A percentile compares a stretch with the other conserved stretches of the same genome.
Evolutionary conservation across 2,329 filamentous ascomycete species (phyloP).

Genomic region (Lecanicillium sp.): DNA sequence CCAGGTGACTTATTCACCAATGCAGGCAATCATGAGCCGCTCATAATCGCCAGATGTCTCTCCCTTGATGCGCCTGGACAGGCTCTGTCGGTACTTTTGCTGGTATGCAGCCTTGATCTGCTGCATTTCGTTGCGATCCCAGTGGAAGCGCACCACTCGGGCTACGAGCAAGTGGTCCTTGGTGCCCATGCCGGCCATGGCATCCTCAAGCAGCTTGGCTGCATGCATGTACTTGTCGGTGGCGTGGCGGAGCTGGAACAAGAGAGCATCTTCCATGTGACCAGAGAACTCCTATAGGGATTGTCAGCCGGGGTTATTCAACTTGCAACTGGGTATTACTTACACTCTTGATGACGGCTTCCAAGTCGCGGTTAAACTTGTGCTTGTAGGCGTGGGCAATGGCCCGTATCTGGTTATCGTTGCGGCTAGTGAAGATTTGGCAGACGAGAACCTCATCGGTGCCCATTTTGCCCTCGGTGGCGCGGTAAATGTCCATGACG

Average conservation of each 20-base stretch:
- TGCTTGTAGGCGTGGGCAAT: constrained; percentile 68
- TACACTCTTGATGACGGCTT: constrained; percentile 65
- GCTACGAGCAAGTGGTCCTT: constrained; percentile 74
- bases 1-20: constrained; percentile 33
- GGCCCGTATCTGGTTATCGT: constrained; percentile 76
- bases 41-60: constrained; percentile 86
- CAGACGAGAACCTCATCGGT: constrained; percentile 73
- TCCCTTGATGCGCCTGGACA: constrained; percentile 63
- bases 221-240: constrained; percentile 78
- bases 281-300: constrained; percentile 65
- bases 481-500: constrained; percentile 67
- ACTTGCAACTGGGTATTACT: constrained; percentile 15
- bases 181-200: constrained; percentile 82
- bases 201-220: constrained; percentile 71
- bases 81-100: constrained; percentile 58
- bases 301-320: constrained; percentile 7
- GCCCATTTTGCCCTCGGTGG: constrained; percentile 64
- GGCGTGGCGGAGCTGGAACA: constrained; percentile 71
- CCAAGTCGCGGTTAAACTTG: constrained; percentile 62
- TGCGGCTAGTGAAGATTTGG: constrained; percentile 67
- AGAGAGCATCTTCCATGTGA: constrained; percentile 81
- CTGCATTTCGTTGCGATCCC: constrained; percentile 67
- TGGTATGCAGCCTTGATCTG: constrained; percentile 74
- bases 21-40: constrained; percentile 64
- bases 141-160: constrained; percentile 74